Base-by-base conservation (phyloP, 2,329 filamentous ascomycete species). In the Talaromyces sp. region DNA sequence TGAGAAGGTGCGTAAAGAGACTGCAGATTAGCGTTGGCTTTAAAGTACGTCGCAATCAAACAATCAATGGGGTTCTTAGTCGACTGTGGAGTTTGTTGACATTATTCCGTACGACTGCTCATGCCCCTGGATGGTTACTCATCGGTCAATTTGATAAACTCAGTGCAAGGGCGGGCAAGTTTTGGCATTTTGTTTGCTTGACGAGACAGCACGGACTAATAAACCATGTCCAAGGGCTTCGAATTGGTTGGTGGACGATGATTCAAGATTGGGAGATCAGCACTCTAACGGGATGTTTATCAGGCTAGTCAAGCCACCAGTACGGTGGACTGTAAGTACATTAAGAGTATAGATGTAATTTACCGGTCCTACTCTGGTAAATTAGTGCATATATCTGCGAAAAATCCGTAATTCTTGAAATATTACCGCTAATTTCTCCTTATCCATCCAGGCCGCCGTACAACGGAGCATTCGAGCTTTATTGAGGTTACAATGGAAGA, bases 1-100 rank as follows among this genome's bases (percentile, higher is more conserved):
- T 47, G 61, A 63, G 61, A 63, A 63, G 61, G 61, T 63, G 61
- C 51, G 25, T 58, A 19, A 43, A 10, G 29, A 3, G 8, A 62
- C 10, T 53, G 27, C 36, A 38, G 49, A 27, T 40, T 62, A 53
- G 47, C 60, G 47, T 43, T 13, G 36, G 22, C 56, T 45, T 29
- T 27, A 15, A 40, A 40, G 36, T 7, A 15, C 7, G 27, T 29
- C 8, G 56, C 36, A 59, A 56, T 29, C 53, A 38, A 19, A 4
- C 36, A 59, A 56, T 56, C 31, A 56, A 27, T 25, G 3, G 8
- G 45, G n/a, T 15, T 22, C 10, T 13, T 36, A 17, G 31, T 38
- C 17, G 51, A 8, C 27, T 56, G n/a, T 36, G 31, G 53, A 36
- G 53, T 25, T 56, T 56, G 19, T 56, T 56, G 29, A 31, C 25